These are phyloP conservation scores for Inonotus obliquus DNA, from an alignment of 1,284 basidiomycete species.

Conservation along the genomic window DNA sequence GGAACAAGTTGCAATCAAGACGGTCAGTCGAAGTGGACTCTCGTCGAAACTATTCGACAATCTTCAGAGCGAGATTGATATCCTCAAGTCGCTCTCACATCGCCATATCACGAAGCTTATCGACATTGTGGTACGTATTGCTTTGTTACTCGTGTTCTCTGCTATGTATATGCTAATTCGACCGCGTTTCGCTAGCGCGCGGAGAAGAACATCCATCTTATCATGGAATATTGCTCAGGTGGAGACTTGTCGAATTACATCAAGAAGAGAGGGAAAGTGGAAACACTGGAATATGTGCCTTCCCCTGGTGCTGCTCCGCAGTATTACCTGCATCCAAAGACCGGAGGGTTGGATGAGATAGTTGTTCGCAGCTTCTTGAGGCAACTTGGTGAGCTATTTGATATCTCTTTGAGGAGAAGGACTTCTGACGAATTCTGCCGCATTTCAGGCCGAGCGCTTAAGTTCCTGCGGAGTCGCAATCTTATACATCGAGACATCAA, in stretches of 20 bases:
- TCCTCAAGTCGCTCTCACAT: constrained; percentile 91
- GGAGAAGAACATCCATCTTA: constrained; percentile 91
- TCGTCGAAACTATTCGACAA: constrained; percentile 95
- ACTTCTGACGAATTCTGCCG: background rate
- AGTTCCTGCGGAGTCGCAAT: constrained; percentile 85
- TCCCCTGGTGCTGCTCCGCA: constrained; percentile 61
- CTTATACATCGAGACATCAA: constrained; percentile 98
- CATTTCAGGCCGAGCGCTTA: constrained; percentile 77
- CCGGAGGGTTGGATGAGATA: constrained; percentile 87
- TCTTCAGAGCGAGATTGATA: constrained; percentile 95
- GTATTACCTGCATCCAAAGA: constrained; percentile 87
- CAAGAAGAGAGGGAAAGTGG: constrained; percentile 86
- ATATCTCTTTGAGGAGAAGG: background rate
- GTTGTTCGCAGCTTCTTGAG: constrained; percentile 92
- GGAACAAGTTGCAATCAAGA: constrained; percentile 89
- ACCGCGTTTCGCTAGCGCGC: constrained; percentile 58
- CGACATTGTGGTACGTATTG: constrained; percentile 75
- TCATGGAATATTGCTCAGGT: constrained; percentile 97
- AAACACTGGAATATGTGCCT: constrained; percentile 78
- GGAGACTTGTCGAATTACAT: constrained; percentile 96
- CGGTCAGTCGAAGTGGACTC: constrained; percentile 85
- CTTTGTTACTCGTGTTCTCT: constrained; percentile 10
- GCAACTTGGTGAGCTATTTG: constrained; percentile 70
- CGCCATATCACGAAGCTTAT: constrained; percentile 90
- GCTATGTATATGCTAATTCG: constrained; percentile 1